Conservation (phyloP, 164 flowering plant genomes). For the Vitis cinerea region DNA sequence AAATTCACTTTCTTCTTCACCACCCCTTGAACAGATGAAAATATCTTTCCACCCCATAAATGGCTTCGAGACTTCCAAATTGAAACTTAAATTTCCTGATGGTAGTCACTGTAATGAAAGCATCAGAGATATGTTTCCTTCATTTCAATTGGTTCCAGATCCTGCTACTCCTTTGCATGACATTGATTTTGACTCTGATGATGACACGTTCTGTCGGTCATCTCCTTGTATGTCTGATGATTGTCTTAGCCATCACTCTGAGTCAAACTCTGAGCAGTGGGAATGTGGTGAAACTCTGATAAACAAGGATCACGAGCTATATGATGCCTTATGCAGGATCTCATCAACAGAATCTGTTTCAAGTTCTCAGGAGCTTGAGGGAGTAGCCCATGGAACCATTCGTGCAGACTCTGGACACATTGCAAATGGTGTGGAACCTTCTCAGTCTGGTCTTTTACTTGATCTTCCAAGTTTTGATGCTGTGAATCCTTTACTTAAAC, state of each 20-base stretch:
- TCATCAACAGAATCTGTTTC: constrained; percentile 52
- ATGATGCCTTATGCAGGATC: constrained; percentile 53
- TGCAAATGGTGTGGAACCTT: constrained; percentile 22
- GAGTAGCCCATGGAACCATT: constrained; percentile 14
- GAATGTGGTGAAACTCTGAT: constrained; percentile 51
- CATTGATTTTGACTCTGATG: constrained; percentile 65
- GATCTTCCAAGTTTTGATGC: constrained; percentile 51
- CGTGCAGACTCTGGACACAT: constrained; percentile 14
- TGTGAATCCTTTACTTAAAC: constrained; percentile 24
- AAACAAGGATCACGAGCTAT: constrained; percentile 39
- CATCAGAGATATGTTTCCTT: constrained; percentile 56
- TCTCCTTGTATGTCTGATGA: constrained; percentile 69
- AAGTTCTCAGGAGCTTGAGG: constrained; percentile 36
- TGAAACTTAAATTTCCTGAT: constrained; percentile 68
- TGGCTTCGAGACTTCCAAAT: constrained; percentile 50
- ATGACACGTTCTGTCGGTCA: constrained; percentile 80
- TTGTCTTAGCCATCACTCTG: constrained; percentile 53
- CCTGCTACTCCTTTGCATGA: constrained; percentile 33
- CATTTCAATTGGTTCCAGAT: constrained; percentile 83
- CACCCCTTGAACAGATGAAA: constrained; percentile 87
- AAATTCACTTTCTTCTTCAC: constrained; percentile 58
- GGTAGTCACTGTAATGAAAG: constrained; percentile 38
- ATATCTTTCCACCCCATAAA: constrained; percentile 71
- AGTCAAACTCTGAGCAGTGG: constrained; percentile 79
- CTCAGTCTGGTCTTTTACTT: constrained; percentile 25